Percentiles rank a stretch among this genome's conserved stretches.
phyloP scores from a whole-genome alignment of 2,329 filamentous ascomycete genomes.

The Verticillium klebahnii region DNA sequence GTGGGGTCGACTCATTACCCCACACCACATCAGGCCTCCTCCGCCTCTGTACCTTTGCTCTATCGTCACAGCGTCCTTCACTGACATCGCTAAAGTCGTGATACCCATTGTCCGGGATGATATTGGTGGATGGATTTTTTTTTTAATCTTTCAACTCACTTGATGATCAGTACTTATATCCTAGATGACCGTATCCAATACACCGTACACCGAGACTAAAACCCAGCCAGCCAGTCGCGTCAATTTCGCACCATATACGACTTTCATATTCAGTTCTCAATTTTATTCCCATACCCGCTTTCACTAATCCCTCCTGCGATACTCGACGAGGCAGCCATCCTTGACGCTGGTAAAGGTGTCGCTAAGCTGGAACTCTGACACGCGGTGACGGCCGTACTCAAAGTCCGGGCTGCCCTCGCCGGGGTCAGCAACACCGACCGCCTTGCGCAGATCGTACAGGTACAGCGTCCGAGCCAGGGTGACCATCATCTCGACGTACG shows the following conservation, averaged over 20 bases:
- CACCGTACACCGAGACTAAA: background rate
- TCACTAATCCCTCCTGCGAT: conserved; percentile 30
- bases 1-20: too few species aligned
- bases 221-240: background rate
- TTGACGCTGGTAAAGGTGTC: conserved; percentile 73
- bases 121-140: too few species aligned
- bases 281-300: background rate
- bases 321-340: conserved; percentile 66
- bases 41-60: too few species aligned
- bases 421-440: conserved; percentile 42
- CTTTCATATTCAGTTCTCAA: background rate
- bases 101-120: too few species aligned
- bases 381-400: conserved; percentile 51
- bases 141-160: background rate
- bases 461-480: conserved; percentile 58
- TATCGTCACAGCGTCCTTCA: too few species aligned
- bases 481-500: conserved; percentile 62
- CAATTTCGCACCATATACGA: background rate
- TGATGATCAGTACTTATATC: background rate
- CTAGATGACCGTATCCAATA: background rate
- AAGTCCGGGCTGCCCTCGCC: conserved; percentile 44
- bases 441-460: conserved; percentile 54
- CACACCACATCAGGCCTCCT: too few species aligned
- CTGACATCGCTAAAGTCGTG: too few species aligned
- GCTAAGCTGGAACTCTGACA: conserved; percentile 61